These are phyloP conservation scores for Colletotrichum truncatum DNA, from an alignment of 2,329 filamentous ascomycete genomes.

Conservation along the genomic window DNA sequence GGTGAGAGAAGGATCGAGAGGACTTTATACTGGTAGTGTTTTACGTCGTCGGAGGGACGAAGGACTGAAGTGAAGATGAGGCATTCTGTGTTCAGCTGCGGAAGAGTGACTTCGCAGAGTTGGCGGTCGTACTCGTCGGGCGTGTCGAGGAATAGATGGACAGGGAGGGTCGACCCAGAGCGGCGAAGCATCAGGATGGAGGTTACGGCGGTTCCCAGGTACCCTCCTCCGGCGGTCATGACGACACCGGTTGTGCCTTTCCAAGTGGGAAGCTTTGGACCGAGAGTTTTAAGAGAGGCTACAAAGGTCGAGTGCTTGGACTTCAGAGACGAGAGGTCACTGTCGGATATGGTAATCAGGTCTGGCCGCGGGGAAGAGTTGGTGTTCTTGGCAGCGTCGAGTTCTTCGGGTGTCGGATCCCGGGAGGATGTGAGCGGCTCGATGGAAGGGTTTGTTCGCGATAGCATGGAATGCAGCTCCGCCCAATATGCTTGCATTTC, in stretches of 20 bases:
- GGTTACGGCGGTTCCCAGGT: constrained; percentile 59
- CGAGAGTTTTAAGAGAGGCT: constrained; percentile 37
- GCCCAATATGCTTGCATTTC: constrained; percentile 24
- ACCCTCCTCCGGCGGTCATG: constrained; percentile 55
- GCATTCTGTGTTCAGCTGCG: constrained; percentile 42
- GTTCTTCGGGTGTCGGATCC: constrained; percentile 7
- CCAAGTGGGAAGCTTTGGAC: constrained; percentile 42
- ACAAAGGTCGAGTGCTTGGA: constrained; percentile 41
- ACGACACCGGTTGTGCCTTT: constrained; percentile 55
- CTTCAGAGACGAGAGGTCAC: constrained; percentile 9
- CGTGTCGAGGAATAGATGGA: constrained; percentile 48
- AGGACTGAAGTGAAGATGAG: constrained; percentile 41
- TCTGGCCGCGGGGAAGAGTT: constrained; percentile 25
- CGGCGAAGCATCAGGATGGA: constrained; percentile 61
- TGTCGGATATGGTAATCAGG: constrained; percentile 10
- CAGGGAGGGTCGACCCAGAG: constrained; percentile 57
- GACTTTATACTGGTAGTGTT: constrained; percentile 64
- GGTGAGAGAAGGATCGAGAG: constrained; percentile 66
- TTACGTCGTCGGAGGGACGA: constrained; percentile 33
- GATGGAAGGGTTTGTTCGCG: constrained; percentile 5
- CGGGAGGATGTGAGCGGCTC: constrained; percentile 1
- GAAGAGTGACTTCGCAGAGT: constrained; percentile 42
- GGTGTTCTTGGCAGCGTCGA: constrained; percentile 16
- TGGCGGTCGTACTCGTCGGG: constrained; percentile 38
- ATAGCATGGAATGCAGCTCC: constrained; percentile 12